Conservation (phyloP, 2,329 filamentous ascomycete genomes). For the Fusarium sacchari region DNA sequence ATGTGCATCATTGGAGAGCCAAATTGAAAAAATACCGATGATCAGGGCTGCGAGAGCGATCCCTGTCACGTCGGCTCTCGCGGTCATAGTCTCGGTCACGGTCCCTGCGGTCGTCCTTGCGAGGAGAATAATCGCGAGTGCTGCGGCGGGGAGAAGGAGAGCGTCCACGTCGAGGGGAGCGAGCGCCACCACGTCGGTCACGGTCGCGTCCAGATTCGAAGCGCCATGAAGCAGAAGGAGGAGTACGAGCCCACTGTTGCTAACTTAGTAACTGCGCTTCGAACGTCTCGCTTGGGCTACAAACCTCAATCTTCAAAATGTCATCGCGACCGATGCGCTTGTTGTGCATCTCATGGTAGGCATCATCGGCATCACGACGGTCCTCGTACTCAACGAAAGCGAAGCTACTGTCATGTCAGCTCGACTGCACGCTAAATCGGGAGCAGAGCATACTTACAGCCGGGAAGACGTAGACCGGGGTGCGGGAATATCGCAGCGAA, state of each 20-base stretch:
- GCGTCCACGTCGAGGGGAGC: slow-evolving; percentile 74
- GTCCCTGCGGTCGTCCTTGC: slow-evolving; percentile 87
- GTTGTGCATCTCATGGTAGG: slow-evolving; percentile 99
- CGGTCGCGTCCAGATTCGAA: slow-evolving; percentile 92
- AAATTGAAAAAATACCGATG: slow-evolving; percentile 57
- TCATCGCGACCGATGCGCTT: slow-evolving; percentile 97
- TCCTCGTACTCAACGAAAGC: slow-evolving; percentile 99
- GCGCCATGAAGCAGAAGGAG: slow-evolving; percentile 96
- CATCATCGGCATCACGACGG: slow-evolving; percentile 96
- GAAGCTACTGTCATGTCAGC: slow-evolving; percentile 66
- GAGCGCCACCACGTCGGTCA: slow-evolving; percentile 67
- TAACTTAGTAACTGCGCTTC: not conserved
- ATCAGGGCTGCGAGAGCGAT: slow-evolving; percentile 79
- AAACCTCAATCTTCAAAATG: slow-evolving; percentile 95
- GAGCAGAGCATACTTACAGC: slow-evolving; percentile 74
- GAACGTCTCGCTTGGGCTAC: slow-evolving; percentile 37
- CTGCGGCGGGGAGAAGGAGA: slow-evolving; percentile 82
- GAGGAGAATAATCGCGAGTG: slow-evolving; percentile 83
- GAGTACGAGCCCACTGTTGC: slow-evolving; percentile 92
- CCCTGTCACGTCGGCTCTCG: slow-evolving; percentile 78
- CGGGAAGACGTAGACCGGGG: slow-evolving; percentile 92
- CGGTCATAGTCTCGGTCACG: slow-evolving; percentile 83
- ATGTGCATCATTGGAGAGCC: not conserved
- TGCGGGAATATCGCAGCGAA: slow-evolving; percentile 97
- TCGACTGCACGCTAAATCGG: not conserved